These are phyloP conservation scores for Malbranchea cinnamomea DNA, from an alignment of 2,329 filamentous ascomycete species.

Conservation along the genomic window DNA sequence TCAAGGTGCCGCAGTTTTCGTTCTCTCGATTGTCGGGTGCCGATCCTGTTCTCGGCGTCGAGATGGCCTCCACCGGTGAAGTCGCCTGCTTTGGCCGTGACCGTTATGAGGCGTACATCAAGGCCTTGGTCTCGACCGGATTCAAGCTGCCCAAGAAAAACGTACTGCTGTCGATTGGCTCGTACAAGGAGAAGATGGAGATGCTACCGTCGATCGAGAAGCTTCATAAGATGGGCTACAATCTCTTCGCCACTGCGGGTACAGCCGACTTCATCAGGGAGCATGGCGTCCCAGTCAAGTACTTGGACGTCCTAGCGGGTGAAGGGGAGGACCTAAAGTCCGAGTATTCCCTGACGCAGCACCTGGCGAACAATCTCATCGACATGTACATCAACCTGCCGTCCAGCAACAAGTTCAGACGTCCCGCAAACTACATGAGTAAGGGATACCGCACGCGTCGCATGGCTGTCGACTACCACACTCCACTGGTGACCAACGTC, in stretches of 20 bases:
- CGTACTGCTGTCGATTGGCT: conserved; percentile 86
- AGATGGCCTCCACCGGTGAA: conserved; percentile 98
- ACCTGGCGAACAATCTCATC: conserved; percentile 93
- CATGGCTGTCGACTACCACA: conserved; percentile 97
- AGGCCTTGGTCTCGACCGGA: conserved; percentile 86
- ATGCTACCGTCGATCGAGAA: conserved; percentile 87
- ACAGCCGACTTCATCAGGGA: conserved; percentile 94
- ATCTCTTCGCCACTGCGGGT: conserved; percentile 88
- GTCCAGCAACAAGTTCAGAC: conserved; percentile 94
- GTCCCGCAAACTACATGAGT: conserved; percentile 96
- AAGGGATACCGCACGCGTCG: conserved; percentile 91
- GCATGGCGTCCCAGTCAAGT: conserved; percentile 82
- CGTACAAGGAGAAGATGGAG: conserved; percentile 95
- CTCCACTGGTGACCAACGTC: conserved; percentile 92
- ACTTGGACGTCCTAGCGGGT: conserved; percentile 70
- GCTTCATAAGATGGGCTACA: conserved; percentile 81
- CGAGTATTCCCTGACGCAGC: conserved; percentile 93
- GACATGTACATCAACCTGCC: conserved; percentile 98
- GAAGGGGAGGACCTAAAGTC: conserved; percentile 75
- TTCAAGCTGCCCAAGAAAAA: conserved; percentile 96
- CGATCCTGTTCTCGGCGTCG: conserved; percentile 89
- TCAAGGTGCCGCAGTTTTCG: conserved; percentile 97
- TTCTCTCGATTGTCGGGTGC: conserved; percentile 94
- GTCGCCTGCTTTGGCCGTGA: conserved; percentile 91
- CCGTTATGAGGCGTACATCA: conserved; percentile 96